Evolutionary conservation across 2,329 filamentous ascomycete genomes (phyloP).

Genomic region (Talaromyces sp.): DNA sequence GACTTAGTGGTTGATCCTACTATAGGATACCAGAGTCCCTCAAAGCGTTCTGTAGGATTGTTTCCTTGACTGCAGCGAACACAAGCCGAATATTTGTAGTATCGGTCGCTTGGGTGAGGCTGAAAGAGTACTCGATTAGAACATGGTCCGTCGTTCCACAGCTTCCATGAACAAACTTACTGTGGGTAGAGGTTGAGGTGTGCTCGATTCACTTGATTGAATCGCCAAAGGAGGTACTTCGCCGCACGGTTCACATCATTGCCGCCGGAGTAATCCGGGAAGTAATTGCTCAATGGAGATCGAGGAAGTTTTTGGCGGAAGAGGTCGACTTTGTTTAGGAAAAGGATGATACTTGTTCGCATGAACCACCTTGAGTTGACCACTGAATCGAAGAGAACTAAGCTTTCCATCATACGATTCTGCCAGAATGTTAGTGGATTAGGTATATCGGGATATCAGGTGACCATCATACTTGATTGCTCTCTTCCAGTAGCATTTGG

Average conservation of each 20-base stretch:
- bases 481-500: constrained; percentile 93
- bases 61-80: constrained; percentile 98
- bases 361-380: constrained; percentile 99
- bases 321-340: constrained; percentile 98
- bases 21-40: constrained; percentile 93
- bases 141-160: background rate
- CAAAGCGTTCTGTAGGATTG: constrained; percentile 95
- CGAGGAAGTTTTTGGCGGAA: constrained; percentile 93
- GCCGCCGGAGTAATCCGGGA: constrained; percentile 95
- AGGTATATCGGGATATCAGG: background rate
- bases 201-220: constrained; percentile 96
- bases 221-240: constrained; percentile 96
- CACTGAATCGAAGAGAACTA: constrained; percentile 95
- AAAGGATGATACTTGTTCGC: constrained; percentile 96
- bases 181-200: constrained; percentile 97
- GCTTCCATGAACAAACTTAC: constrained; percentile 59
- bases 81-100: constrained; percentile 97
- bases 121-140: constrained; percentile 42
- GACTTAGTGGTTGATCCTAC: constrained; percentile 1
- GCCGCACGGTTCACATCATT: constrained; percentile 98
- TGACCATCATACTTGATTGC: constrained; percentile 74
- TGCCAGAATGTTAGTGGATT: constrained; percentile 41
- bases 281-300: constrained; percentile 91
- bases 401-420: constrained; percentile 99
- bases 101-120: constrained; percentile 96